Conservation (phyloP, 73 alveolate species). For the Paramecium primaurelia region DNA sequence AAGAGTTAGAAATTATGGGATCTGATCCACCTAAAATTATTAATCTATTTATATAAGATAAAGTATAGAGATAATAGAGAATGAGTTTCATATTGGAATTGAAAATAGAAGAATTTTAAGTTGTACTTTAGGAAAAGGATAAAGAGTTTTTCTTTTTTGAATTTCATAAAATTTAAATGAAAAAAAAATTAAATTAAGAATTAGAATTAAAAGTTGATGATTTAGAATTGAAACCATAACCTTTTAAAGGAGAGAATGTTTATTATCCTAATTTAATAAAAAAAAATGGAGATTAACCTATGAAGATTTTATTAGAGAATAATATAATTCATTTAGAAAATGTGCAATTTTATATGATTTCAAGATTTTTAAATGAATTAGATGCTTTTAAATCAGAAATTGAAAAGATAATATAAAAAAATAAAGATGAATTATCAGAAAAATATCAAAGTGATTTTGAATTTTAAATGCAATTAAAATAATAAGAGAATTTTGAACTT, state of each 20-base stretch:
- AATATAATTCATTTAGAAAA: background rate
- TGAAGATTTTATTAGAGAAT: background rate
- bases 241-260: background rate
- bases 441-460: background rate
- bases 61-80: background rate
- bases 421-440: constrained; percentile 1
- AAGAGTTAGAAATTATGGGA: background rate
- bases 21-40: background rate
- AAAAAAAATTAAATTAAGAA: background rate
- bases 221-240: background rate
- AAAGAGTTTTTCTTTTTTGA: background rate
- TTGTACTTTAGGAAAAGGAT: background rate
- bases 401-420: background rate
- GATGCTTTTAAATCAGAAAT: background rate
- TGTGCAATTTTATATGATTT: background rate
- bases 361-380: constrained; percentile 7
- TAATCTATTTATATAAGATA: background rate
- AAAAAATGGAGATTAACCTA: background rate
- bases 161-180: background rate
- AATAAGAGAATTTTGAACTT: background rate
- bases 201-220: background rate
- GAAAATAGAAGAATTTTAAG: background rate
- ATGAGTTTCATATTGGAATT: background rate
- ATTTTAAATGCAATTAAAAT: background rate
- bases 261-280: background rate